Conservation (phyloP, 371 early-diverging fungal genomes). For the Zopfochytrium polystomum region DNA sequence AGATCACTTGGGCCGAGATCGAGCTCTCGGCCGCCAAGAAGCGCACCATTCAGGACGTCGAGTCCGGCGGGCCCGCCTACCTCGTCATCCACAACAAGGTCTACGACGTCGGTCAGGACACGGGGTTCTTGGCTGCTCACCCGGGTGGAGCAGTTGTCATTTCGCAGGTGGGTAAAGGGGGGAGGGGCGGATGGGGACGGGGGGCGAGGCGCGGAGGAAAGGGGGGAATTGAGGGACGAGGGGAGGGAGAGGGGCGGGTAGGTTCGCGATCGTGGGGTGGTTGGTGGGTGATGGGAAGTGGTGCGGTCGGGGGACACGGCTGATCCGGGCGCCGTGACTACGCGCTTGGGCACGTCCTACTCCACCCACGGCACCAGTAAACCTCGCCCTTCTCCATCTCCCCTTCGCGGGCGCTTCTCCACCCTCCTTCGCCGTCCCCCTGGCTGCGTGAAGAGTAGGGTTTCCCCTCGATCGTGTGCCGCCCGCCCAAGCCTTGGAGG, state of each 20-base stretch:
- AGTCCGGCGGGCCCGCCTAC: constrained; percentile 36
- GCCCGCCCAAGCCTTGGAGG: too few species aligned
- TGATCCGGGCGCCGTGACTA: too few species aligned
- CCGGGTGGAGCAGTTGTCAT: constrained; percentile 68
- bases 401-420: too few species aligned
- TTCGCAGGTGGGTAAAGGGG: constrained; percentile 18
- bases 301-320: too few species aligned
- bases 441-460: too few species aligned
- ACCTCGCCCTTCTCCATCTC: too few species aligned
- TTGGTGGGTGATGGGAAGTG: not conserved
- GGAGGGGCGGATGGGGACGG: not conserved
- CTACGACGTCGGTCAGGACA: constrained; percentile 77
- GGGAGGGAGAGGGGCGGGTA: too few species aligned
- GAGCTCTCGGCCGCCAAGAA: constrained; percentile 33
- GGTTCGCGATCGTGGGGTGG: not conserved
- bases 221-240: too few species aligned
- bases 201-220: not conserved
- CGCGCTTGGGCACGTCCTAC: too few species aligned
- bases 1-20: constrained; percentile 43
- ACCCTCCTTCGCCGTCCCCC: too few species aligned
- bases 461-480: too few species aligned
- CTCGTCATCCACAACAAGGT: constrained; percentile 79
- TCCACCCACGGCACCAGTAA: too few species aligned
- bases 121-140: constrained; percentile 72
- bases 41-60: constrained; percentile 10